phyloP scores from a whole-genome alignment of 164 flowering plant species.

The Magnolia changhungtana region DNA sequence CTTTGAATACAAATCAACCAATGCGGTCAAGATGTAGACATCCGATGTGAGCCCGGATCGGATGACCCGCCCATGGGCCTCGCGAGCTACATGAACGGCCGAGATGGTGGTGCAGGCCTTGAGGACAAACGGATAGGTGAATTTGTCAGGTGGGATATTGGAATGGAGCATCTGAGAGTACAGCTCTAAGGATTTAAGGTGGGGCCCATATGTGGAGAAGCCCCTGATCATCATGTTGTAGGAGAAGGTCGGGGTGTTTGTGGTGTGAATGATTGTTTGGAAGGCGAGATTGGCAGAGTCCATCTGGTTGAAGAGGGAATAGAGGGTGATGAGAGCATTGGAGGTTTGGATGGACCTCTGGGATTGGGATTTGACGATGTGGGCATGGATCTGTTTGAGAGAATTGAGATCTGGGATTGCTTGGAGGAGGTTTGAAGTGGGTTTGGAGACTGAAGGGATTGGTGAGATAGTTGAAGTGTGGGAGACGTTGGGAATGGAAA shows the following conservation, averaged over 20 bases:
- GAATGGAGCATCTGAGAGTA: constrained; percentile 15
- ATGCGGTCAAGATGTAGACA: constrained; percentile 10
- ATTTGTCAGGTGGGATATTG: constrained; percentile 11
- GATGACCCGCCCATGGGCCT: constrained; percentile 13
- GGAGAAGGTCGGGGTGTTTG: not conserved
- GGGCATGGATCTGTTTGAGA: constrained; percentile 18
- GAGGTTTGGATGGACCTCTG: constrained; percentile 1
- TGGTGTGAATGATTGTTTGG: not conserved
- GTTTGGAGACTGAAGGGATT: not conserved
- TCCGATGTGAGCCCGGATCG: constrained; percentile 5
- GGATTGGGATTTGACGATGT: constrained; percentile 10
- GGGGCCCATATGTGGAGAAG: constrained; percentile 15
- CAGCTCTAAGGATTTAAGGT: constrained; percentile 6
- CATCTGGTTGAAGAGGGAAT: constrained; percentile 13
- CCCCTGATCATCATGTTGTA: constrained; percentile 19
- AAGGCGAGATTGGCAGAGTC: constrained; percentile 7
- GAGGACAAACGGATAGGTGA: constrained; percentile 18
- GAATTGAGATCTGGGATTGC: constrained; percentile 11
- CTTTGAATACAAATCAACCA: constrained; percentile 12
- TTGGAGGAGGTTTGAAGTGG: constrained; percentile 5
- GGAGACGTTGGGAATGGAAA: not conserved
- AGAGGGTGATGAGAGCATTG: constrained; percentile 11
- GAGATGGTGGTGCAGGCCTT: constrained; percentile 10
- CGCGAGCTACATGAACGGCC: not conserved
- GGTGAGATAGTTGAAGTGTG: not conserved